Base-by-base conservation (phyloP, 495 filamentous ascomycete genomes). In the Hypomontagnella monticulosa region DNA sequence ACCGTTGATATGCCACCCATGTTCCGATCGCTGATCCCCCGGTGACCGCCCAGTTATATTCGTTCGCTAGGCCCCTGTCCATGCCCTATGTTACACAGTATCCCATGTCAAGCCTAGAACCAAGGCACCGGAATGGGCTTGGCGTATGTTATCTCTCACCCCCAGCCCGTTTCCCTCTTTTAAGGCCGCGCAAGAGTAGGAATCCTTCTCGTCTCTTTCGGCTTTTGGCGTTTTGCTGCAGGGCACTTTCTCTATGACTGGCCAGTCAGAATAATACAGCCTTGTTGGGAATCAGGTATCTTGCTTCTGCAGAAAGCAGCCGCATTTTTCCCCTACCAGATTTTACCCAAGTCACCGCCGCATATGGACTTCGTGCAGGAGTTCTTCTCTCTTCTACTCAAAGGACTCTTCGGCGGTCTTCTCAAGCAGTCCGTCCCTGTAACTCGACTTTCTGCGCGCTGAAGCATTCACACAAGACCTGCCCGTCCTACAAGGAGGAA, bases 371-470 rank as follows among this genome's bases (percentile, higher is more conserved):
- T 79, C 65, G 71, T 73, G 15, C 67, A 73, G 58, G 72, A 79
- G 43, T 80, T 80, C 64, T 80, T 79, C 57, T 78, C 70, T 42
- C 76, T 80, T 44, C 68, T 80, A 36, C 76, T 79, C 41, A 79
- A 79, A 64, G 66, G 60, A 60, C 56, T 67, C 27, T 63, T 66
- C 54, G 19, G 56, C 18, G 12, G 38, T 10, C 57, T 27, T 16
- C 32, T 9, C 20, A 53, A 16, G n/a, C 9, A 38, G 36, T 10
- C 32, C 12, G 20, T 20, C 42, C 4, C 51, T 32, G 32, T 11
- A 51, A 53, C 37, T 42, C 41, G 43, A 50, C 11, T 67, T 36
- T 19, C 48, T 34, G 48, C 48, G 14, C 47, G 18, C 36, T 70
- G 47, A 67, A 46, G 38, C 16, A 3, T 14, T 42, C 20, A 8